Evolutionary conservation across 176 grass and related monocot genomes (phyloP).

Genomic region (Bromus sterilis): DNA sequence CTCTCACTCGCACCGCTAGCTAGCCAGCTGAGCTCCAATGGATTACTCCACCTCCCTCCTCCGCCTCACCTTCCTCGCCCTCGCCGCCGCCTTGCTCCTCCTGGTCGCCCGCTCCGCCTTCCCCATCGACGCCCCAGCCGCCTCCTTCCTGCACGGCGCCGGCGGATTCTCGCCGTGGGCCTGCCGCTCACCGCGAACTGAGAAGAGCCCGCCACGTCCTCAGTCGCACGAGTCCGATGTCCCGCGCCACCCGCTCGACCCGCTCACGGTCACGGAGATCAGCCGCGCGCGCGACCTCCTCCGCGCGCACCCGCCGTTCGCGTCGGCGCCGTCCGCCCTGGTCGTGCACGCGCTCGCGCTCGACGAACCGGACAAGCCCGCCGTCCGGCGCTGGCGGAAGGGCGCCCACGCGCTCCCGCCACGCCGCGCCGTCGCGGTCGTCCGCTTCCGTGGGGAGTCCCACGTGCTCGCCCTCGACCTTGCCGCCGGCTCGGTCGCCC

Average conservation of each 20-base stretch:
- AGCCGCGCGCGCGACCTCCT: constrained; percentile 47
- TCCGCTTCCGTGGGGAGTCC: constrained; percentile 25
- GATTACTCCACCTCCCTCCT: too few species aligned
- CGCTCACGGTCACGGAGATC: constrained; percentile 53
- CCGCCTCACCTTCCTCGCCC: too few species aligned
- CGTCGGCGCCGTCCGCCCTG: constrained; percentile 39
- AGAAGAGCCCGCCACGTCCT: background rate
- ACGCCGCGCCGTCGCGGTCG: constrained; percentile 42
- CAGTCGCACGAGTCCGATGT: constrained; percentile 34
- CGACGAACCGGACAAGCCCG: constrained; percentile 53
- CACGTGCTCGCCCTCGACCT: constrained; percentile 47
- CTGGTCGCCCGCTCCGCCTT: too few species aligned
- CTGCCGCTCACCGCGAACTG: background rate
- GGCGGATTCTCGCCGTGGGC: constrained; percentile 28
- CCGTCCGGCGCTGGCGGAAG: constrained; percentile 28
- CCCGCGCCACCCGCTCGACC: constrained; percentile 50
- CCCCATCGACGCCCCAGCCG: too few species aligned
- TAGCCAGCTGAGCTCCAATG: too few species aligned
- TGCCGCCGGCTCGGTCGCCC: constrained; percentile 13
- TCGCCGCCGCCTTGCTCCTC: too few species aligned
- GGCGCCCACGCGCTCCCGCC: constrained; percentile 29
- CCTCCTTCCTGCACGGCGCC: background rate
- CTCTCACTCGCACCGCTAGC: too few species aligned
- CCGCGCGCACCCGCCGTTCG: constrained; percentile 35
- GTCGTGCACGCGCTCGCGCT: constrained; percentile 59